phyloP scores from a whole-genome alignment of 805 yeast species.

The Kodamaea sagamina region DNA sequence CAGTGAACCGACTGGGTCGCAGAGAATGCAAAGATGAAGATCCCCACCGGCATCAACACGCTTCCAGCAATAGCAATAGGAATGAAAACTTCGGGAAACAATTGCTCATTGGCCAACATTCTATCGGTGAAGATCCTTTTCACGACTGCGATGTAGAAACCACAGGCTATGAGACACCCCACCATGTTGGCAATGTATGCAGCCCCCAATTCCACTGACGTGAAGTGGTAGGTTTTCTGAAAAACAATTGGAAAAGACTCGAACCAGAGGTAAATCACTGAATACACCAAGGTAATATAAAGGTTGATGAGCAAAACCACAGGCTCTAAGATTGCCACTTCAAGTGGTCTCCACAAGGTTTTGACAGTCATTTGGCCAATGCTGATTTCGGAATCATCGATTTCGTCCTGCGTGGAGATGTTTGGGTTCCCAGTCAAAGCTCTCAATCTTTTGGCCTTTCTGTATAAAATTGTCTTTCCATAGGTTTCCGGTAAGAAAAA shows the following conservation, averaged over 20 bases:
- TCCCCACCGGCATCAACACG: constrained; percentile 21
- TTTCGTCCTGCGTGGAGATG: constrained; percentile 43
- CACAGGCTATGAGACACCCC: constrained; percentile 36
- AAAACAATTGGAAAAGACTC: constrained; percentile 64
- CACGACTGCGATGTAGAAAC: constrained; percentile 14
- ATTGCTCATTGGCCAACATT: constrained; percentile 13
- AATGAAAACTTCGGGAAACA: constrained; percentile 20
- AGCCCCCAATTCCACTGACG: constrained; percentile 47
- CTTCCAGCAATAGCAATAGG: constrained; percentile 26
- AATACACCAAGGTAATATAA: constrained; percentile 54
- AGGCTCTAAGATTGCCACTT: constrained; percentile 53
- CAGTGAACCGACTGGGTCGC: constrained; percentile 19
- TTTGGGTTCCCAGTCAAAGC: constrained; percentile 48
- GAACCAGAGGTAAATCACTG: constrained; percentile 55
- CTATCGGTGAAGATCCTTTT: constrained; percentile 16
- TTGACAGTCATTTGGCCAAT: constrained; percentile 18
- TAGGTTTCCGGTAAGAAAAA: constrained; percentile 51
- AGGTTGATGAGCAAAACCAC: constrained; percentile 53
- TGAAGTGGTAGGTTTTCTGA: constrained; percentile 45
- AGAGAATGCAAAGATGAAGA: constrained; percentile 25
- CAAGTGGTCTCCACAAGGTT: constrained; percentile 50
- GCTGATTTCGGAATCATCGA: background rate
- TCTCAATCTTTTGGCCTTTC: constrained; percentile 52
- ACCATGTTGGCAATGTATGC: constrained; percentile 49
- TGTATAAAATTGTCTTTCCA: constrained; percentile 43